Percentiles rank a stretch among this genome's conserved stretches.
Conservation (phyloP, 352 stramenopile genomes). For the Pythium scleroteichum region DNA sequence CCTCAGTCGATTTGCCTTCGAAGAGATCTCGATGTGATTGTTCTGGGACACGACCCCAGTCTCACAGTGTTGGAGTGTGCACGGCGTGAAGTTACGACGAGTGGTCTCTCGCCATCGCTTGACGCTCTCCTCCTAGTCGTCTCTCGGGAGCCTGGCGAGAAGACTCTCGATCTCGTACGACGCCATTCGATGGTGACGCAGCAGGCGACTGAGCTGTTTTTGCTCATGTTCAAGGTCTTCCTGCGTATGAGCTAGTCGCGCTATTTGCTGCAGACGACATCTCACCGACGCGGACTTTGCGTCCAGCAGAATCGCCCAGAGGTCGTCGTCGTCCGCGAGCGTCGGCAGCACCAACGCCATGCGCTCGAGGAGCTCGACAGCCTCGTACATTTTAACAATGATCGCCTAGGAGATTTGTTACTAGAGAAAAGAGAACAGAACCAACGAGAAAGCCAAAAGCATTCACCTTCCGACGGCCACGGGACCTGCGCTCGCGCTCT, state of each 20-base stretch:
- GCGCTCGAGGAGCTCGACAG: not conserved
- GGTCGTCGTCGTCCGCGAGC: not conserved
- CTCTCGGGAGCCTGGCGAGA: not conserved
- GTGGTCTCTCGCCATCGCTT: not conserved
- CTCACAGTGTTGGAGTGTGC: not conserved
- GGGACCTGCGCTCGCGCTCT: not conserved
- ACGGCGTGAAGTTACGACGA: not conserved
- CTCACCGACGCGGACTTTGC: not conserved
- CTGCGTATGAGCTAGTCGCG: not conserved
- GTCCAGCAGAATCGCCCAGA: not conserved
- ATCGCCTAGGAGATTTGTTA: too few species aligned
- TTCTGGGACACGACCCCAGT: not conserved
- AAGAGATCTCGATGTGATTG: too few species aligned
- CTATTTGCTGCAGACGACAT: not conserved
- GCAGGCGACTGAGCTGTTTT: not conserved
- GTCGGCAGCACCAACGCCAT: not conserved
- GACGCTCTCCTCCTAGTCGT: not conserved
- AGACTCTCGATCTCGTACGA: not conserved
- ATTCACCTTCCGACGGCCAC: too few species aligned
- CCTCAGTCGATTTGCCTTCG: too few species aligned
- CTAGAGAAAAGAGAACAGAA: too few species aligned
- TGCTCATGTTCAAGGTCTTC: not conserved
- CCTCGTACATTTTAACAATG: too few species aligned
- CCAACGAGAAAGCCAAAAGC: too few species aligned
- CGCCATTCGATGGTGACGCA: conserved; percentile 2